phyloP scores from a whole-genome alignment of 2,329 filamentous ascomycete species.

The Fusarium chaquense region DNA sequence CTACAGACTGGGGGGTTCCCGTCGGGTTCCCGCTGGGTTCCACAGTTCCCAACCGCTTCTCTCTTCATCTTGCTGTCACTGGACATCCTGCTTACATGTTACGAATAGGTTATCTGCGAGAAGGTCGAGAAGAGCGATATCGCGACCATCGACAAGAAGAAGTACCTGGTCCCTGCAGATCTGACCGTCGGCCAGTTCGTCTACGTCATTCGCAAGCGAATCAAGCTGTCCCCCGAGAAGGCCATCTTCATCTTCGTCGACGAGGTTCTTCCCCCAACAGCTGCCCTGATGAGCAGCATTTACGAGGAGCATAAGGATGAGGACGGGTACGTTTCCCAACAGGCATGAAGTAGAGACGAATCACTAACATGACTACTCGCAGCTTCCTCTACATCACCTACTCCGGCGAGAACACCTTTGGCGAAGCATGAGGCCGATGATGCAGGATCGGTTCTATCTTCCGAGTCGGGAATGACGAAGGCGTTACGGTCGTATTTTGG shows the following conservation, averaged over 20 bases:
- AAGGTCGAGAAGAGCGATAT: slow-evolving; percentile 99
- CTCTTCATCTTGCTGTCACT: not conserved
- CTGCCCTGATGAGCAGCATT: slow-evolving; percentile 98
- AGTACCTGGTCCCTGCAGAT: slow-evolving; percentile 97
- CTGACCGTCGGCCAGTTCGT: slow-evolving; percentile 99
- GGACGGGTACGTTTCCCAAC: slow-evolving; percentile 66
- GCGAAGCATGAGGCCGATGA: slow-evolving; percentile 55
- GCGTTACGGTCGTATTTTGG: slow-evolving; percentile 53
- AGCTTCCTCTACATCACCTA: slow-evolving; percentile 99
- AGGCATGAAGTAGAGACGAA: not conserved
- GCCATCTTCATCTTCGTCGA: slow-evolving; percentile 99
- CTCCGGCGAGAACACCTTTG: slow-evolving; percentile 99
- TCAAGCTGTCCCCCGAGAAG: slow-evolving; percentile 99
- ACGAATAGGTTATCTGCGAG: slow-evolving; percentile 91
- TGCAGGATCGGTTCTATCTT: slow-evolving; percentile 38
- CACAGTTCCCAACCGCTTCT: slow-evolving; percentile 40
- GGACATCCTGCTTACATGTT: slow-evolving; percentile 83
- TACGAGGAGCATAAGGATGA: slow-evolving; percentile 98
- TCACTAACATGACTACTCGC: slow-evolving; percentile 38
- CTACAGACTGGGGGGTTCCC: not conserved
- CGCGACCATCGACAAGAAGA: slow-evolving; percentile 99
- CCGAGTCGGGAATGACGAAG: slow-evolving; percentile 49
- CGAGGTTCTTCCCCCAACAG: slow-evolving; percentile 95
- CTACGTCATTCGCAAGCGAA: slow-evolving; percentile 99
- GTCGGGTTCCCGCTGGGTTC: not conserved